Evolutionary conservation across 345 rosid genomes (phyloP).

Genomic region (Pugionium dolabratum): DNA sequence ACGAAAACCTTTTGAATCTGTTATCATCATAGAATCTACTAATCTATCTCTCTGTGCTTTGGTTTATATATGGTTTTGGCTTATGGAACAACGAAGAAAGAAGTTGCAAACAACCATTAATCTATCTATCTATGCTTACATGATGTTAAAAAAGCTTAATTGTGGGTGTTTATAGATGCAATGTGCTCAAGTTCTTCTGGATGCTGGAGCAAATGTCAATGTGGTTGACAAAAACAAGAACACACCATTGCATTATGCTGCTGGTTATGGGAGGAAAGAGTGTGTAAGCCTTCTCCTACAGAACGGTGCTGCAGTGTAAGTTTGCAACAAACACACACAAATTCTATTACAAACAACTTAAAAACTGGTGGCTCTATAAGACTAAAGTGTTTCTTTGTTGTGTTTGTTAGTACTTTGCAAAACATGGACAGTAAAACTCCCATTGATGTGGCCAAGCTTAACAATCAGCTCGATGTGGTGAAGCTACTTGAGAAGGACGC

Average conservation of each 20-base stretch:
- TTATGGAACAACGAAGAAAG: background rate
- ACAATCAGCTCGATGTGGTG: slow-evolving; percentile 80
- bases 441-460: slow-evolving; percentile 89
- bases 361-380: background rate
- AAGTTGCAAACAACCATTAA: background rate
- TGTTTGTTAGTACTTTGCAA: slow-evolving; percentile 65
- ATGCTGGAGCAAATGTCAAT: slow-evolving; percentile 80
- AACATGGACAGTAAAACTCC: slow-evolving; percentile 94
- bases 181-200: slow-evolving; percentile 72
- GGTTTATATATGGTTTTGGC: too few species aligned
- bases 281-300: slow-evolving; percentile 85
- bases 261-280: slow-evolving; percentile 94
- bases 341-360: background rate
- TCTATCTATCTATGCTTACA: background rate
- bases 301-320: slow-evolving; percentile 98
- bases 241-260: slow-evolving; percentile 91
- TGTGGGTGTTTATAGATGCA: slow-evolving; percentile 44
- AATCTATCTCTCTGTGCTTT: background rate
- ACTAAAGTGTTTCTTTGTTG: background rate
- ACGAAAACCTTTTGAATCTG: background rate
- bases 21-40: background rate
- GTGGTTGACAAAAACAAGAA: slow-evolving; percentile 93
- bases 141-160: background rate
- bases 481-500: slow-evolving; percentile 92
- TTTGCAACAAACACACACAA: slow-evolving; percentile 9